Percentiles rank a stretch among this genome's conserved stretches.
Evolutionary conservation across 257 asterid genomes (phyloP).

Genomic region (Capsicum rhomboideum): DNA sequence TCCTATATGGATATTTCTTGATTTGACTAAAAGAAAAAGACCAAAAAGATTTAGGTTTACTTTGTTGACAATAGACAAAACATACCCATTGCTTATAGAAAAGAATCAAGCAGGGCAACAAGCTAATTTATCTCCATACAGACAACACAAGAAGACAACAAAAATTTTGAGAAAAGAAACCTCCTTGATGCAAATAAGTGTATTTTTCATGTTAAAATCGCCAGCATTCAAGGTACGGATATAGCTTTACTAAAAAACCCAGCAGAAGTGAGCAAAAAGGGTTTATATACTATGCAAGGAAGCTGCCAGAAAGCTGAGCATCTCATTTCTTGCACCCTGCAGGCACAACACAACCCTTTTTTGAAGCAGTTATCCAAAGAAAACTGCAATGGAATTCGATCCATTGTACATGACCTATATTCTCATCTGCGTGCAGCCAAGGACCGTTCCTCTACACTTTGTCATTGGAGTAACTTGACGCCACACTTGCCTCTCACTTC

Average conservation of each 20-base stretch:
- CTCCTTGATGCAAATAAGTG: not conserved
- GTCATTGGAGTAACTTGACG: constrained; percentile 92
- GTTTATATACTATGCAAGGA: not conserved
- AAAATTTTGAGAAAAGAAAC: not conserved
- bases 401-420: constrained; percentile 32
- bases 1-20: not conserved
- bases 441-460: constrained; percentile 72
- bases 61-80: not conserved
- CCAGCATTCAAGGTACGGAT: not conserved
- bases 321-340: not conserved
- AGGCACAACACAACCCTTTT: not conserved
- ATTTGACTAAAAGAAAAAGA: not conserved
- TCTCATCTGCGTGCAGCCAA: constrained; percentile 79
- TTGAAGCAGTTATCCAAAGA: not conserved
- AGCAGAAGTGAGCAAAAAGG: not conserved
- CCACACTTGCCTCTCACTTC: constrained; percentile 75
- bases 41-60: not conserved
- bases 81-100: not conserved
- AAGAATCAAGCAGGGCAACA: not conserved
- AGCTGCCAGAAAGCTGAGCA: not conserved
- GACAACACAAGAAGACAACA: not conserved
- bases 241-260: not conserved
- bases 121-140: not conserved
- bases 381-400: constrained; percentile 1
- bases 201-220: constrained; percentile 1